A percentile compares a stretch with the other conserved stretches of the same genome.
These are phyloP conservation scores for Wickerhamia fluorescens DNA, from an alignment of 805 yeast species.

Conservation along the genomic window DNA sequence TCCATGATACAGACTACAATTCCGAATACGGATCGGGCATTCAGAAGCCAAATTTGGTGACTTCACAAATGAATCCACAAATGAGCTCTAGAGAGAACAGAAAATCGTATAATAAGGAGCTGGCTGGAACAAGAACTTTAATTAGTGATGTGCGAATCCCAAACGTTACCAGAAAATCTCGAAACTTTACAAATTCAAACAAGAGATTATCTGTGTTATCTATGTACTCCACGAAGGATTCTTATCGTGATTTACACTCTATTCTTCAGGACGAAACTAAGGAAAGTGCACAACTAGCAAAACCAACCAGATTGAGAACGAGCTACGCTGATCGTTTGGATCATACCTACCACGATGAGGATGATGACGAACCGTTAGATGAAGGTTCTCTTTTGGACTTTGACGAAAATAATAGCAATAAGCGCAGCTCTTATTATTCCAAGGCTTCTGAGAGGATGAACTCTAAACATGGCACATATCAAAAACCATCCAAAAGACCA, in stretches of 20 bases:
- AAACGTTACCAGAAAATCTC: conserved; percentile 61
- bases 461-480: conserved; percentile 17
- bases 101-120: too few relatives aligned
- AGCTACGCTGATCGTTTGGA: conserved; percentile 38
- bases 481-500: conserved; percentile 14
- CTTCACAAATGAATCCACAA: conserved; percentile 31
- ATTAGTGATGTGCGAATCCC: conserved; percentile 64
- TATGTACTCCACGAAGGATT: conserved; percentile 59
- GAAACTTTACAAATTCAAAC: conserved; percentile 52
- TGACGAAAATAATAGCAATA: conserved; percentile 32
- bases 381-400: conserved; percentile 35
- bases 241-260: conserved; percentile 51
- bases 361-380: conserved; percentile 25
- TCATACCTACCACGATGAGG: conserved; percentile 19
- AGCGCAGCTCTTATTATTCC: conserved; percentile 33
- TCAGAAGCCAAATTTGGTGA: conserved; percentile 36
- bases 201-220: conserved; percentile 70
- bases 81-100: too few relatives aligned
- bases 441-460: conserved; percentile 15
- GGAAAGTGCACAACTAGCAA: conserved; percentile 1
- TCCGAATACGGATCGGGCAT: conserved; percentile 40
- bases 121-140: conserved; percentile 41
- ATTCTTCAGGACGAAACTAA: conserved; percentile 14
- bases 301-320: conserved; percentile 32
- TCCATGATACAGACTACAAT: conserved; percentile 30